Evolutionary conservation across 306 rosid species (phyloP).

Genomic region (Quercus dentata): DNA sequence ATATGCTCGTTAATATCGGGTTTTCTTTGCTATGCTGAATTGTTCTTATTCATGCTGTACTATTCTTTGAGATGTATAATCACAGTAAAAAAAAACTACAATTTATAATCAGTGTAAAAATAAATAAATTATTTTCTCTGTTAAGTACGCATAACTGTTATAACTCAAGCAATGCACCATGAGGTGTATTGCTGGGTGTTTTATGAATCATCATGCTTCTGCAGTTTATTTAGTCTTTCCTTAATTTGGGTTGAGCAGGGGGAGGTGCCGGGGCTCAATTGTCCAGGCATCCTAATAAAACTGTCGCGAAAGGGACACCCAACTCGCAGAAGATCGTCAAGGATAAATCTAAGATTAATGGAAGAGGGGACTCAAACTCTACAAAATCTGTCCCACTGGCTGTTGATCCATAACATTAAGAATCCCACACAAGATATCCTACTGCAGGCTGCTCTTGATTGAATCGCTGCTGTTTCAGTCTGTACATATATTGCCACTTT

Average conservation of each 20-base stretch:
- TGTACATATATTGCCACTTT: slow-evolving; percentile 29
- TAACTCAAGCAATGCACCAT: neutral
- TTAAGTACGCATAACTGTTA: neutral
- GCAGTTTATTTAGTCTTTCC: slow-evolving; percentile 1
- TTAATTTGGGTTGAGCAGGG: slow-evolving; percentile 39
- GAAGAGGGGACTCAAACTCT: slow-evolving; percentile 37
- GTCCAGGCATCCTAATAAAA: slow-evolving; percentile 35
- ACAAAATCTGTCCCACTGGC: slow-evolving; percentile 34
- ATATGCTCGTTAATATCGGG: neutral
- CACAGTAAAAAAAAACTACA: neutral
- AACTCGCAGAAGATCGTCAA: slow-evolving; percentile 37
- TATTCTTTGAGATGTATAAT: neutral
- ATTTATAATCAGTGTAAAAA: neutral
- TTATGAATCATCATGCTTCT: neutral
- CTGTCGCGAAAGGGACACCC: slow-evolving; percentile 36
- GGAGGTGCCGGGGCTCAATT: slow-evolving; percentile 43
- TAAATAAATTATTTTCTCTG: neutral
- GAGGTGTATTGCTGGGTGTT: neutral
- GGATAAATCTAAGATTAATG: slow-evolving; percentile 52
- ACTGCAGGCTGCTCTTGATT: slow-evolving; percentile 14
- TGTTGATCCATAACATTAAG: slow-evolving; percentile 21
- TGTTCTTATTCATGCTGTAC: neutral
- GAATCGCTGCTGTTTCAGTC: slow-evolving; percentile 13
- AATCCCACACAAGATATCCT: slow-evolving; percentile 10
- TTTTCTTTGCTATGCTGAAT: neutral